Evolutionary conservation across 805 yeast genomes (phyloP).

Genomic region (Saturnispora diversa): DNA sequence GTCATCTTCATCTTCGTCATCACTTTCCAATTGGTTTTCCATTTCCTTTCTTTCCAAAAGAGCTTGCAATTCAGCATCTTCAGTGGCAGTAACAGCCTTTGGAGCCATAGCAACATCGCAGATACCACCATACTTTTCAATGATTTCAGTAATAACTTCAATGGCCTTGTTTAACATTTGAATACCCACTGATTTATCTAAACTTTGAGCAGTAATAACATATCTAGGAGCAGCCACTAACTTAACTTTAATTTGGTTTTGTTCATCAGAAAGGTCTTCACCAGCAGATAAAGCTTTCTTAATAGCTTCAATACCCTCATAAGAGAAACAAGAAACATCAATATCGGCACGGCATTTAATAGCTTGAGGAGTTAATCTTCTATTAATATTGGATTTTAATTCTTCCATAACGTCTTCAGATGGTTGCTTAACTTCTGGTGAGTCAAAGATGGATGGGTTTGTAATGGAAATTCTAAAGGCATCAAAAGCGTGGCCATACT

Average conservation of each 20-base stretch:
- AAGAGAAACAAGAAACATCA: slow-evolving; percentile 93
- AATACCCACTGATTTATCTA: slow-evolving; percentile 86
- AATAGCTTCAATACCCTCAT: slow-evolving; percentile 97
- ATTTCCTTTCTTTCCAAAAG: slow-evolving; percentile 88
- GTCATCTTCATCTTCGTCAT: slow-evolving; percentile 44
- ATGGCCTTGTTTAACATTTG: slow-evolving; percentile 73
- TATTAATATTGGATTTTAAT: slow-evolving; percentile 75
- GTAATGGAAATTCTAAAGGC: slow-evolving; percentile 95
- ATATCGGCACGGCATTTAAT: slow-evolving; percentile 97
- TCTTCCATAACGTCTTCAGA: slow-evolving; percentile 71
- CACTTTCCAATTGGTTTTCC: slow-evolving; percentile 79
- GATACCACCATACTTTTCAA: slow-evolving; percentile 70
- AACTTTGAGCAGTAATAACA: slow-evolving; percentile 85
- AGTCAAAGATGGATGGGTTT: slow-evolving; percentile 81
- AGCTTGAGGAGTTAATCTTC: slow-evolving; percentile 96
- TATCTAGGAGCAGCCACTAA: slow-evolving; percentile 96
- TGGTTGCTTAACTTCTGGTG: slow-evolving; percentile 49
- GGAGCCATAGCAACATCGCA: slow-evolving; percentile 96
- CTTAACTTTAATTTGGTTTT: slow-evolving; percentile 83
- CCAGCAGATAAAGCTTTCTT: slow-evolving; percentile 83
- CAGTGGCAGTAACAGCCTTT: slow-evolving; percentile 96
- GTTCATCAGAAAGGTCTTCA: slow-evolving; percentile 74
- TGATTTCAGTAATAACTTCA: slow-evolving; percentile 60
- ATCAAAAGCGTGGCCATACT: slow-evolving; percentile 94
- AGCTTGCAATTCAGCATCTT: slow-evolving; percentile 95